phyloP scores from a whole-genome alignment of 2,329 filamentous ascomycete genomes.

The Alternaria novae-zelandiae region DNA sequence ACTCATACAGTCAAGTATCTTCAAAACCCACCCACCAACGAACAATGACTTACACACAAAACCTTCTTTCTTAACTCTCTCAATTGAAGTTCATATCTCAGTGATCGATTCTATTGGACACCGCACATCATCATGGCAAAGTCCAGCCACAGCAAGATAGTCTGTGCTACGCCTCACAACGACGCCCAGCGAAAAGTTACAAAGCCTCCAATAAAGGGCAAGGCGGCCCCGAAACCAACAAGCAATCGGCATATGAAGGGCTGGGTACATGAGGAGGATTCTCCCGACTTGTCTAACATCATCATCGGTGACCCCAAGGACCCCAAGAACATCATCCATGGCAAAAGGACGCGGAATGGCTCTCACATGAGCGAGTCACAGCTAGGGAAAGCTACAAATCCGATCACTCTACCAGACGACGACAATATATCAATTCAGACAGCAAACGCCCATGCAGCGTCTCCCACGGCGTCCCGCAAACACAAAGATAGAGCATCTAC shows the following conservation, averaged over 20 bases:
- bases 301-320: neutral
- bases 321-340: neutral
- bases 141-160: neutral
- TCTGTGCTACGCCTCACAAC: neutral
- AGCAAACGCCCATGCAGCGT: neutral
- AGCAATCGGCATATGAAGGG: neutral
- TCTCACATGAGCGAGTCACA: neutral
- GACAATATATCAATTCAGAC: neutral
- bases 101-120: neutral
- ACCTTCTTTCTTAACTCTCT: neutral
- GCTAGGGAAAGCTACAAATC: neutral
- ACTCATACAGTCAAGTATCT: conserved; percentile 1
- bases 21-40: neutral
- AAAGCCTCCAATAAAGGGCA: neutral
- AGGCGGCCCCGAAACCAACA: neutral
- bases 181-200: neutral
- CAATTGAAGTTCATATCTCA: neutral
- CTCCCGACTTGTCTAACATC: neutral
- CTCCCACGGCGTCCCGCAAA: neutral
- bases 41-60: neutral
- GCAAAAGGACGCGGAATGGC: neutral
- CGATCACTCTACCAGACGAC: neutral
- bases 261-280: neutral
- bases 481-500: neutral
- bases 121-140: neutral